Conservation (phyloP, 1,139 yeast genomes). For the Scheffersomyces quercinus region DNA sequence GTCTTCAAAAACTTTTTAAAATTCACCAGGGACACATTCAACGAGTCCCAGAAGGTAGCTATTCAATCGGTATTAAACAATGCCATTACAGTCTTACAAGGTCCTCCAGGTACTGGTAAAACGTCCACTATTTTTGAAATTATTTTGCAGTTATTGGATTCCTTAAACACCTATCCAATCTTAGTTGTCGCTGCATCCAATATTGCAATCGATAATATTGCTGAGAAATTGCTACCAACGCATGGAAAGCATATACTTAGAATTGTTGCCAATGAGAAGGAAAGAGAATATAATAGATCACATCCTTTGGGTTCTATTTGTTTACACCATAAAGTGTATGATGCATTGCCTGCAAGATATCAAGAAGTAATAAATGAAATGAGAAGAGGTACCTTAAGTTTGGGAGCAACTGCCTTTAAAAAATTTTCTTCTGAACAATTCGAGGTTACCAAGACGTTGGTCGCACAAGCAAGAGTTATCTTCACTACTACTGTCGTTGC, state of each 20-base stretch:
- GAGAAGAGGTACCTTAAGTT: conserved; percentile 34
- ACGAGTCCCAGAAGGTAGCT: conserved; percentile 67
- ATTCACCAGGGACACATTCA: conserved; percentile 49
- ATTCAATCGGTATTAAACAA: conserved; percentile 69
- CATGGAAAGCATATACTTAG: conserved; percentile 56
- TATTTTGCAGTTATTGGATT: conserved; percentile 57
- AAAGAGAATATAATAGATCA: conserved; percentile 53
- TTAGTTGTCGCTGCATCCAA: conserved; percentile 76
- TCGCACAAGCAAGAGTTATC: conserved; percentile 67
- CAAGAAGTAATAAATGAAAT: conserved; percentile 45
- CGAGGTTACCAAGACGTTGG: conserved; percentile 47
- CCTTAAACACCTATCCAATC: conserved; percentile 60
- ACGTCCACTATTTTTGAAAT: conserved; percentile 68
- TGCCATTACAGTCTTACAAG: conserved; percentile 63
- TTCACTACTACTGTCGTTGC: conserved; percentile 73
- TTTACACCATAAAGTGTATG: conserved; percentile 59
- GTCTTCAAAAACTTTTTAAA: conserved; percentile 55
- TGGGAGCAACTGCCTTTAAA: conserved; percentile 45
- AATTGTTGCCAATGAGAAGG: conserved; percentile 62
- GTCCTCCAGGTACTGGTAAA: conserved; percentile 73
- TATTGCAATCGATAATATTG: conserved; percentile 75
- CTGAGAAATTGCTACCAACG: conserved; percentile 58
- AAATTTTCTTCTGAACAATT: conserved; percentile 47
- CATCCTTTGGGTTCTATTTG: conserved; percentile 63
- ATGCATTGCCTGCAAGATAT: conserved; percentile 46